phyloP scores from a whole-genome alignment of 495 filamentous ascomycete genomes.

The Penicillium taxi region DNA sequence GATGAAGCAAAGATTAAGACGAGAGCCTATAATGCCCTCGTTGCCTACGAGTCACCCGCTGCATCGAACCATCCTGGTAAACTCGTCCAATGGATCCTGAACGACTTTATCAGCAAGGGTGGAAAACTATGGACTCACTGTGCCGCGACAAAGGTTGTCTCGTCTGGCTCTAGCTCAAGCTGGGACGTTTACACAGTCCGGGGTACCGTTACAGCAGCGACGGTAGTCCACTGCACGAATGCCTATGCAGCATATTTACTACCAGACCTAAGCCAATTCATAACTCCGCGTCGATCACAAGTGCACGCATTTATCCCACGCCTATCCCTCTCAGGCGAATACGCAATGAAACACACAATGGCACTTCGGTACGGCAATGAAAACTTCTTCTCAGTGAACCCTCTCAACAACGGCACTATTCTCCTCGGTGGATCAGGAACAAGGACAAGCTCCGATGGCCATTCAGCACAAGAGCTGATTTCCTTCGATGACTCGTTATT shows the following conservation, averaged over 20 bases:
- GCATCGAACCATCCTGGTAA: slow-evolving; percentile 10
- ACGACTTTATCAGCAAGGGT: slow-evolving; percentile 6
- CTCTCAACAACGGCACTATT: slow-evolving; percentile 6
- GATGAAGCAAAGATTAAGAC: slow-evolving; percentile 6
- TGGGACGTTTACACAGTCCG: slow-evolving; percentile 9
- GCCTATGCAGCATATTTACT: slow-evolving; percentile 6
- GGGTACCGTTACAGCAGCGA: slow-evolving; percentile 4
- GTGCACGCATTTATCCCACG: slow-evolving; percentile 6
- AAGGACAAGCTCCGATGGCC: slow-evolving; percentile 1
- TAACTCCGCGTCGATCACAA: slow-evolving; percentile 6
- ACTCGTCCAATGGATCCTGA: slow-evolving; percentile 11
- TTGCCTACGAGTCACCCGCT: slow-evolving; percentile 8
- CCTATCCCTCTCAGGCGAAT: slow-evolving; percentile 1
- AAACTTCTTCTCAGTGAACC: slow-evolving; percentile 10
- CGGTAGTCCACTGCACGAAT: slow-evolving; percentile 9
- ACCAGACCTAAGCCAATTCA: slow-evolving; percentile 3
- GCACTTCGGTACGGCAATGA: slow-evolving; percentile 2
- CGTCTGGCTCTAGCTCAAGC: background rate
- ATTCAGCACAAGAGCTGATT: background rate
- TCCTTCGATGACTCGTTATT: slow-evolving; percentile 7
- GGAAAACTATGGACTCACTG: slow-evolving; percentile 11
- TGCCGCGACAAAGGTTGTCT: slow-evolving; percentile 2
- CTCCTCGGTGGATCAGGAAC: slow-evolving; percentile 7
- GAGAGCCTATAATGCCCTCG: background rate
- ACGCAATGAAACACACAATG: slow-evolving; percentile 6